phyloP scores from a whole-genome alignment of 2,329 filamentous ascomycete genomes.

The Colletotrichum sp. region DNA sequence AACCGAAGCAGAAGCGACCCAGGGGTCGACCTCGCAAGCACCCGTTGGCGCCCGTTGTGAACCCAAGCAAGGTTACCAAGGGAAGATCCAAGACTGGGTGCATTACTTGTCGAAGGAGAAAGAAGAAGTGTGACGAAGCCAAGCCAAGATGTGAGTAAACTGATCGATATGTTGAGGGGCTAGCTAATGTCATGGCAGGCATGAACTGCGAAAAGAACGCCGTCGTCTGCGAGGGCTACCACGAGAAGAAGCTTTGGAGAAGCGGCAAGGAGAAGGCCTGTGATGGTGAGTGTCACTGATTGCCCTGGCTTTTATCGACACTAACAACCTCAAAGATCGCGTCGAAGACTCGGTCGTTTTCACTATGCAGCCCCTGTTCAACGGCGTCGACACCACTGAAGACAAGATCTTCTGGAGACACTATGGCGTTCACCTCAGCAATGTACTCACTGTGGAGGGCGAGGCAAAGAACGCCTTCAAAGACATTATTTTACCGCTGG shows the following conservation, averaged over 20 bases:
- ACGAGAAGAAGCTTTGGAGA: constrained; percentile 85
- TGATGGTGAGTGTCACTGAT: constrained; percentile 57
- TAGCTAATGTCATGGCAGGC: constrained; percentile 50
- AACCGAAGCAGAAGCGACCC: constrained; percentile 63
- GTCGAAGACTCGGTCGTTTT: constrained; percentile 39
- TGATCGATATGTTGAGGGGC: background rate
- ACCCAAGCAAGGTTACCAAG: constrained; percentile 75
- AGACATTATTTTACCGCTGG: constrained; percentile 82
- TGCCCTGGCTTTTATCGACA: background rate
- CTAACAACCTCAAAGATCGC: constrained; percentile 4
- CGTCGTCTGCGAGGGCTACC: constrained; percentile 89
- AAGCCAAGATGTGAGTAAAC: constrained; percentile 66
- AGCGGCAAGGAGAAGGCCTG: constrained; percentile 80
- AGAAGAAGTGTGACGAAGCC: constrained; percentile 76
- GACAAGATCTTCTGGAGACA: constrained; percentile 85
- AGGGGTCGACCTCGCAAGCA: constrained; percentile 86
- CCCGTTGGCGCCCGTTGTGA: constrained; percentile 63
- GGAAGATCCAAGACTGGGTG: constrained; percentile 75
- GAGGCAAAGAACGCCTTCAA: constrained; percentile 86
- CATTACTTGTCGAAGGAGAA: constrained; percentile 70
- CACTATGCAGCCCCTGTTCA: constrained; percentile 71
- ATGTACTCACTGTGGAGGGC: constrained; percentile 81
- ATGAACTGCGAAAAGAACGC: constrained; percentile 94
- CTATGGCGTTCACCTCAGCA: constrained; percentile 80
- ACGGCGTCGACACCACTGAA: constrained; percentile 79